Base-by-base conservation (phyloP, 345 rosid species). In the Carallia pectinifolia region DNA sequence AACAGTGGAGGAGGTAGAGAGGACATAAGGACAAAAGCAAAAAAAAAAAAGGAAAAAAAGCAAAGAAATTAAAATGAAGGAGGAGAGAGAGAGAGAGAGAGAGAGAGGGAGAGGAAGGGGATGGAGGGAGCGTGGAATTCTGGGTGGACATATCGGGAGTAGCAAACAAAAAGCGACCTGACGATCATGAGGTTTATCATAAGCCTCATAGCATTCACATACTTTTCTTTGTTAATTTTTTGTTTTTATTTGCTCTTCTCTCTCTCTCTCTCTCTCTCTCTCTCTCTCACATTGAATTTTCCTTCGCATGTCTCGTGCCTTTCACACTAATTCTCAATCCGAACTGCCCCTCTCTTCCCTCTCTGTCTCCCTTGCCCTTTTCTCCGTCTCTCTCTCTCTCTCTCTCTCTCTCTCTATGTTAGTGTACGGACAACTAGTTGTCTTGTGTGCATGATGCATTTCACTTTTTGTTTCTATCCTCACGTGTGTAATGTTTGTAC, bases 291-390 rank as follows among this genome's bases (percentile, higher is more conserved):
- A 44, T 44, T 13, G 3, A 44, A 44, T 44, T 44, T 44, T 73
- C 74, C 67, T 73, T 69, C 61, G 50, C 37, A 64, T 56, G 94
- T 83, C 80, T 68, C 64, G 94, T 91, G 86, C 85, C 81, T 93
- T 93, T 93, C 98, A 88, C 88, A 73, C 88, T 88, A 85, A 82
- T 85, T 89, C 97, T 93, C 77, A 76, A 88, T 87, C 93, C 92
- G 71, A 86, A 90, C 88, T 91, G 93, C 92, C 86, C 86, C 93
- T 80, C 77, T 68, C 79, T 59, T 36, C 33, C 60, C 6, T 56
- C 60, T 56, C 6, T 44, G 50, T 12, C 60, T 9, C 34, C 2
- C 60, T 56, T 3, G 13, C 59, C 60, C 33, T 23, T 55, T 23
- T 23, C 13, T 55, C 82, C 83, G 82, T 81, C 71, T 64, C 65